Percentiles rank a stretch among this genome's conserved stretches.
These are phyloP conservation scores for Actinomucor elegans DNA, from an alignment of 371 early-diverging fungal genomes.

Conservation along the genomic window DNA sequence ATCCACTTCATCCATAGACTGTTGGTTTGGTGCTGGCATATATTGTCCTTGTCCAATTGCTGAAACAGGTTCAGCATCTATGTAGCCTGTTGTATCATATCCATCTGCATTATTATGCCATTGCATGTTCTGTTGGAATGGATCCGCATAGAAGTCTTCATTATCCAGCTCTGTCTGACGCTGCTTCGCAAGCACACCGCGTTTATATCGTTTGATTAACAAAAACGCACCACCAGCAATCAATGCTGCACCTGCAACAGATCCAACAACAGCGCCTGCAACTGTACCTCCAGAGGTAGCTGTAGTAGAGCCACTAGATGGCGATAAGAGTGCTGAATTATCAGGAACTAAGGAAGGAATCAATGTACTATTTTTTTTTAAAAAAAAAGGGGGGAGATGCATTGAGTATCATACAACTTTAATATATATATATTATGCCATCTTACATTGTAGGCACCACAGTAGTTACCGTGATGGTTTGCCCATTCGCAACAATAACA, in stretches of 20 bases:
- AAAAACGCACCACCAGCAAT: background rate
- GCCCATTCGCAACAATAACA: conserved; percentile 18
- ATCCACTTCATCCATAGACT: conserved; percentile 12
- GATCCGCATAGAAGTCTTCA: conserved; percentile 22
- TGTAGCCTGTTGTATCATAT: background rate
- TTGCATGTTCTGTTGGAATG: conserved; percentile 1
- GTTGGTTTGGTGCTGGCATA: background rate
- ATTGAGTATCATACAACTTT: background rate
- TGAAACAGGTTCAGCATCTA: background rate
- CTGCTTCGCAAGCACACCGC: background rate
- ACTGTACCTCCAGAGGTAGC: conserved; percentile 2
- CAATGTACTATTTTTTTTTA: conserved; percentile 12
- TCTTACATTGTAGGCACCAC: conserved; percentile 27
- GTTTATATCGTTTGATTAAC: conserved; percentile 1
- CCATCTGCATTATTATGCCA: background rate
- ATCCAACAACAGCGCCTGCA: conserved; percentile 12
- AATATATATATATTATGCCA: background rate
- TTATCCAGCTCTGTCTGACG: conserved; percentile 13
- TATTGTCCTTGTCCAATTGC: background rate
- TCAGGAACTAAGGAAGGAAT: conserved; percentile 10
- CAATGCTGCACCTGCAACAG: conserved; percentile 1
- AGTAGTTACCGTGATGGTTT: conserved; percentile 20
- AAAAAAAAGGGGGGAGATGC: background rate
- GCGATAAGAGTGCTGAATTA: background rate
- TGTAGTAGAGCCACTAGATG: background rate